Evolutionary conservation across 2,329 filamentous ascomycete genomes (phyloP).

Genomic region (Setomelanomma holmii): DNA sequence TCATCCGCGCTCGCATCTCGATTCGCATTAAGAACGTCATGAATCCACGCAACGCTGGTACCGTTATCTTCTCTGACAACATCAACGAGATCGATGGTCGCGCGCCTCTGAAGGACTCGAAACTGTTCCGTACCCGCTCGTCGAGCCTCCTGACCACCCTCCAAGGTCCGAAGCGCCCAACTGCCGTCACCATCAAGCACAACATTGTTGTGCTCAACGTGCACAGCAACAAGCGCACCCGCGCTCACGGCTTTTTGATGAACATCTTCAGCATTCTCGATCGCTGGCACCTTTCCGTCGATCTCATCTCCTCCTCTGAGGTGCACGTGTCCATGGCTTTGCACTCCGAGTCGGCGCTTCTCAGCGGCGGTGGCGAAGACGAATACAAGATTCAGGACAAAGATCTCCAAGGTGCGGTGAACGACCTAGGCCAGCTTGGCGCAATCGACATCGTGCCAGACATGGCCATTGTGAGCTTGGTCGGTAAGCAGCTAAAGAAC

Average conservation of each 20-base stretch:
- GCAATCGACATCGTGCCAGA: conserved; percentile 88
- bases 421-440: conserved; percentile 79
- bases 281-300: conserved; percentile 84
- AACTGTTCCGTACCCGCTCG: conserved; percentile 58
- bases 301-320: conserved; percentile 94
- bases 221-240: conserved; percentile 94
- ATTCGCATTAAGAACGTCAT: conserved; percentile 91
- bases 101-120: conserved; percentile 64
- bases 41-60: conserved; percentile 79
- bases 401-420: conserved; percentile 61
- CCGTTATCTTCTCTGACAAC: conserved; percentile 81
- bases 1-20: conserved; percentile 75
- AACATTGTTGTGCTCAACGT: conserved; percentile 97
- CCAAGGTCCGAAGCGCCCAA: conserved; percentile 58
- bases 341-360: conserved; percentile 73
- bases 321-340: conserved; percentile 98
- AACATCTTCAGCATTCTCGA: conserved; percentile 92
- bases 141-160: conserved; percentile 54
- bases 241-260: conserved; percentile 95
- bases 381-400: conserved; percentile 57
- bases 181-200: conserved; percentile 92
- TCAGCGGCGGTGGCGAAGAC: conserved; percentile 55
- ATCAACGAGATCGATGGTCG: conserved; percentile 61
- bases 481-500: conserved; percentile 96
- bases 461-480: conserved; percentile 95